Base-by-base conservation (phyloP, 1,284 basidiomycete species). In the Malassezia japonica region DNA sequence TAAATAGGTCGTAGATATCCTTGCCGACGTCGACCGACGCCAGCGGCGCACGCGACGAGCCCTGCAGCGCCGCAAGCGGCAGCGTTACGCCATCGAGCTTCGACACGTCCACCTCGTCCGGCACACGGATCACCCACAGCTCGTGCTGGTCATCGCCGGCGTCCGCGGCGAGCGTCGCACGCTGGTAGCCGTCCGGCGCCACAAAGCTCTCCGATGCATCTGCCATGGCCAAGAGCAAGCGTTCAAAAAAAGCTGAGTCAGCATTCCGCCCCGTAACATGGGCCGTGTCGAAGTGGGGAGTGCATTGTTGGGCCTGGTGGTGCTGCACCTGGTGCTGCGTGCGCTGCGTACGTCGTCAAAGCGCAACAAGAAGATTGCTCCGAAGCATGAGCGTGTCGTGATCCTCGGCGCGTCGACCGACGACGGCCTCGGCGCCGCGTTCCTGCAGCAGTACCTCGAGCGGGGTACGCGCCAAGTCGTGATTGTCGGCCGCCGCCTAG, bases 351-450 rank as follows among this genome's bases (percentile, higher is more conserved):
- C 50, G 50, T 12, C 4, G 5, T 13, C 36, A 24, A 3, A 21
- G 56, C 15, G 44, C 50, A 1, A 40, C 56, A 1, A 51, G 52
- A 18, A 49, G 55, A 48, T 80, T 46, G 61, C 67, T 10, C 74
- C 74, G 4, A 48, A 47, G 6, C 54, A 76, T 7, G 87, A 90
- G 66, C 81, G 85, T 1, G 83, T 90, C 6, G 72, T 89, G 10
- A 78, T 91, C 50, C 75, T 91, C 24, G 87, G 88, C 15, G 86
- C 84, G 1, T 84, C 84, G 6, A 64, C 57, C 24, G 50, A 56
- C 15, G 83, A 82, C 36, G 87, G 89, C 0, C 82, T 91, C n/a
- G 89, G 89, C 2, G 78, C 80, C 46, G 78, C 79, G 2, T 77
- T 90, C 18, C 86, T 87, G 1, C 75, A 79, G 13, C 77, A 80